Evolutionary conservation across 331 rosid genomes (phyloP).

Genomic region (Malus hybrid): DNA sequence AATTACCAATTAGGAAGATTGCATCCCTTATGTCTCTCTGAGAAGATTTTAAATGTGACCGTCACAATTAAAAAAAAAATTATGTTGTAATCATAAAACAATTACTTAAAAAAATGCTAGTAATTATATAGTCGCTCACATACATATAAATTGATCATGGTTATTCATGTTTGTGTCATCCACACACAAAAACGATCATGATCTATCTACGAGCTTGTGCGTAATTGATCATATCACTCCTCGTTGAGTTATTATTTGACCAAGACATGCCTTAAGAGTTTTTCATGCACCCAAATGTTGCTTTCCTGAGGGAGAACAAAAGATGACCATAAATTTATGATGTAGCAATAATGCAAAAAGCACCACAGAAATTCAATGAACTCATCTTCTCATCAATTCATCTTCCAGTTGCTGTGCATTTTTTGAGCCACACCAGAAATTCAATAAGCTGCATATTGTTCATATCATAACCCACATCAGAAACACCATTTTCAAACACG

Average conservation of each 20-base stretch:
- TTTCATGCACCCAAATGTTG: background rate
- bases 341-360: background rate
- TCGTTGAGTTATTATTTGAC: background rate
- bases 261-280: background rate
- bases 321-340: background rate
- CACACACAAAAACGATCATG: no score
- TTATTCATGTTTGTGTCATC: no score
- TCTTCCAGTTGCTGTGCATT: background rate
- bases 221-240: no score
- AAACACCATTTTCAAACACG: background rate
- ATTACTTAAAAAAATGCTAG: no score
- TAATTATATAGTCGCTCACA: no score
- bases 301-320: background rate
- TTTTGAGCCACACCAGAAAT: background rate
- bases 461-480: background rate
- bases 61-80: no score
- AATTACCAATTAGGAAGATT: no score
- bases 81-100: no score
- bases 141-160: no score
- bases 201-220: no score
- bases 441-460: background rate
- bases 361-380: background rate
- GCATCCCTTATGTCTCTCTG: no score
- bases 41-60: no score
- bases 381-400: background rate